Conservation (phyloP, 2,329 filamentous ascomycete genomes). For the Aureobasidium uvarum region DNA sequence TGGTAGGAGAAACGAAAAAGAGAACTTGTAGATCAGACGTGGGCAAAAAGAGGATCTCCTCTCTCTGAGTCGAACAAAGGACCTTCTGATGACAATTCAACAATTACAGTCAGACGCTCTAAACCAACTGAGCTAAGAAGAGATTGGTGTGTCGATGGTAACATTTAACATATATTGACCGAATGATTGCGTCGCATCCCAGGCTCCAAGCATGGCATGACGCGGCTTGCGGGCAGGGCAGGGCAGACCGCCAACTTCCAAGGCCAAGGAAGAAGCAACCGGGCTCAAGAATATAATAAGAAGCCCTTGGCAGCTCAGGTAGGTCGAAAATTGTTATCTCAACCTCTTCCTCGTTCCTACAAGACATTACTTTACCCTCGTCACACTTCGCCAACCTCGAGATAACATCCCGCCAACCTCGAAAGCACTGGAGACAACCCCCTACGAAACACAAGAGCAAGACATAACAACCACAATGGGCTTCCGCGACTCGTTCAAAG, state of each 20-base stretch:
- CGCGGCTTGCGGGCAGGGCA: neutral
- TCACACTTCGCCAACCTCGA: neutral
- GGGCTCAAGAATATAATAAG: neutral
- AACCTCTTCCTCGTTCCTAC: neutral
- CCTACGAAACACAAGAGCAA: neutral
- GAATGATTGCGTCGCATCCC: no score
- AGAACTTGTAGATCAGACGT: no score
- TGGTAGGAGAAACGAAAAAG: neutral
- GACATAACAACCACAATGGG: neutral
- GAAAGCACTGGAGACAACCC: neutral
- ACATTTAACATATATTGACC: no score
- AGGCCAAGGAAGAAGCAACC: neutral
- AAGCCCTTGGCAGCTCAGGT: constrained; percentile 7
- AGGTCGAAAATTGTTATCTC: neutral
- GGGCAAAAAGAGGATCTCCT: constrained; percentile 17
- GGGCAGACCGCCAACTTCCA: constrained; percentile 15
- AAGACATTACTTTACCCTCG: neutral
- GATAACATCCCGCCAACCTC: no score
- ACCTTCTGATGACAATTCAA: constrained; percentile 23
- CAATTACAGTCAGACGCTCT: constrained; percentile 27
- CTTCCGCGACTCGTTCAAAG: constrained; percentile 23
- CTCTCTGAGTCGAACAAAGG: constrained; percentile 27
- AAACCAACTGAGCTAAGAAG: constrained; percentile 27
- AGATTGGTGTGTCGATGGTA: no score
- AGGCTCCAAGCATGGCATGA: neutral